These are phyloP conservation scores for Metschnikowia baotianmanensis DNA, from an alignment of 805 yeast genomes.

Conservation along the genomic window DNA sequence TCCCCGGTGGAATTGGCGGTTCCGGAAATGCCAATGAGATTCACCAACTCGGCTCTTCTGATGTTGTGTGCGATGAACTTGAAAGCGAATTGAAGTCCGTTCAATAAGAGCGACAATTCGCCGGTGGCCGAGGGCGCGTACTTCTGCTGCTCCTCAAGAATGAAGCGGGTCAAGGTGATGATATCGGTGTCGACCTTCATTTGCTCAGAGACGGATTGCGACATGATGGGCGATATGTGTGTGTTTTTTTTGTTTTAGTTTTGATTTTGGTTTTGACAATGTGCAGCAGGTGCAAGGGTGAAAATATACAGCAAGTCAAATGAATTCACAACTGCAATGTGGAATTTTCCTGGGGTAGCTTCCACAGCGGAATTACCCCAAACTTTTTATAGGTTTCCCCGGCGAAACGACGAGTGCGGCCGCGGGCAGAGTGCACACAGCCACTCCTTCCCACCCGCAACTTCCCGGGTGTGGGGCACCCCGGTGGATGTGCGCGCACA, in stretches of 20 bases:
- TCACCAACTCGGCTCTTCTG: conserved; percentile 89
- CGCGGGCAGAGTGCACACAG: conserved; percentile 7
- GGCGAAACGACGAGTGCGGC: conserved; percentile 12
- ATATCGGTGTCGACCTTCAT: conserved; percentile 80
- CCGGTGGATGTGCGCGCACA: conserved; percentile 6
- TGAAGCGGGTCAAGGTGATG: conserved; percentile 85
- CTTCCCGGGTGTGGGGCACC: conserved; percentile 12
- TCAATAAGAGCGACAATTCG: conserved; percentile 82
- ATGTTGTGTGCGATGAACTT: conserved; percentile 95
- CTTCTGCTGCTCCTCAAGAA: conserved; percentile 75
- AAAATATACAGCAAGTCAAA: too few species aligned
- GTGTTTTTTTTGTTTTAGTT: too few species aligned
- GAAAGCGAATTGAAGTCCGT: conserved; percentile 91
- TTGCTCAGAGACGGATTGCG: conserved; percentile 25
- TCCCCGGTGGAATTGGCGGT: conserved; percentile 92
- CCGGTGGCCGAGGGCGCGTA: conserved; percentile 79
- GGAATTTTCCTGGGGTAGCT: too few species aligned
- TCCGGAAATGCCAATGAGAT: conserved; percentile 87
- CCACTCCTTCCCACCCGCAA: conserved; percentile 10
- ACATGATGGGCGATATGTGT: too few species aligned
- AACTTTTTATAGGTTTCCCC: conserved; percentile 19
- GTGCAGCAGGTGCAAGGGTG: too few species aligned
- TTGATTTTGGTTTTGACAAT: too few species aligned
- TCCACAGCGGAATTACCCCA: conserved; percentile 23
- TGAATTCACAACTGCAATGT: too few species aligned